Evolutionary conservation across 768 basidiomycete species (phyloP).

Genomic region (Cystobasidium onofrii): DNA sequence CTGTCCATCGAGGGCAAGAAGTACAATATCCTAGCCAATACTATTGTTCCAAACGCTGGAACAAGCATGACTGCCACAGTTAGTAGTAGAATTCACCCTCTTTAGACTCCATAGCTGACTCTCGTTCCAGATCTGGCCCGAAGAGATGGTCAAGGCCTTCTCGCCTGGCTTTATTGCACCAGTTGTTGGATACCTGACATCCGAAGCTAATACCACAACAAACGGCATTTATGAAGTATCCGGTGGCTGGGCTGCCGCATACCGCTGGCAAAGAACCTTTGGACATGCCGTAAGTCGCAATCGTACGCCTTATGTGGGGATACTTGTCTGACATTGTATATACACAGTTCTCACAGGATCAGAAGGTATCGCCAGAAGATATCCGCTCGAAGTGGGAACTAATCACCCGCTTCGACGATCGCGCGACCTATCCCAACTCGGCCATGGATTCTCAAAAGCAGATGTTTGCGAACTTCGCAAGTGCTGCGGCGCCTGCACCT

Average conservation of each 20-base stretch:
- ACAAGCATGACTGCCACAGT: slow-evolving; percentile 32
- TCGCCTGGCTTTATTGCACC: slow-evolving; percentile 89
- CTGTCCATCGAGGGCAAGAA: slow-evolving; percentile 85
- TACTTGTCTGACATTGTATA: slow-evolving; percentile 25
- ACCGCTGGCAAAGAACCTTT: slow-evolving; percentile 83
- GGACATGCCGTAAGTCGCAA: slow-evolving; percentile 55
- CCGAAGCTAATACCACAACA: slow-evolving; percentile 62
- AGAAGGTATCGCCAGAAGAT: slow-evolving; percentile 68
- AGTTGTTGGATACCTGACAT: slow-evolving; percentile 78
- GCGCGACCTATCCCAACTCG: slow-evolving; percentile 69
- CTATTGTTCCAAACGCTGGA: slow-evolving; percentile 41
- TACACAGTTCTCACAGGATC: slow-evolving; percentile 70
- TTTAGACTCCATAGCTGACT: slow-evolving; percentile 25
- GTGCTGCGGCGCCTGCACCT: slow-evolving; percentile 42
- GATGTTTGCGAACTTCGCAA: slow-evolving; percentile 58
- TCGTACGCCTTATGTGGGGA: background rate
- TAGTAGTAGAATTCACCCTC: slow-evolving; percentile 50
- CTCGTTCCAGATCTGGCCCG: slow-evolving; percentile 39
- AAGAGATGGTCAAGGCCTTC: slow-evolving; percentile 44
- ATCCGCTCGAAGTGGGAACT: slow-evolving; percentile 67
- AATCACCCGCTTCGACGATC: slow-evolving; percentile 78
- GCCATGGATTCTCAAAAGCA: slow-evolving; percentile 45
- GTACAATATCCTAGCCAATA: slow-evolving; percentile 80
- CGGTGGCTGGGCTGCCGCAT: slow-evolving; percentile 85
- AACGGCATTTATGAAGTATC: slow-evolving; percentile 74